Base-by-base conservation (phyloP, 352 stramenopile genomes). In the Phytophthora colocasiae region DNA sequence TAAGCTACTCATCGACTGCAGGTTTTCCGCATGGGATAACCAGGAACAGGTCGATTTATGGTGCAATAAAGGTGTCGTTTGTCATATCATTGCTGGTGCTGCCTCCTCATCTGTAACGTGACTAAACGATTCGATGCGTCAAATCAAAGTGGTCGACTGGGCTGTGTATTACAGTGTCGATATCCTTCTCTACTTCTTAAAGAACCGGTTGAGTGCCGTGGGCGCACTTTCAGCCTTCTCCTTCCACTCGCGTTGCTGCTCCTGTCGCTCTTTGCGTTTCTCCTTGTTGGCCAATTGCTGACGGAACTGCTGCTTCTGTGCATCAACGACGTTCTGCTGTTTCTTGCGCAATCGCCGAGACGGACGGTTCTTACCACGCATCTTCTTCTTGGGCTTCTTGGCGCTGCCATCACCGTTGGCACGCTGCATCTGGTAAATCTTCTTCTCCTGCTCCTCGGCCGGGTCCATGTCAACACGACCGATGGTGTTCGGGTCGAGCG, bases 251-350 rank as follows among this genome's bases (percentile, higher is more conserved):
- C 83, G 71, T 46, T 96, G 80, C 60, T 93, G 83, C 57, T 92
- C 76, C 67, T 83, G 59, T 11, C 81, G 75, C 56, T 92, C 84
- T 56, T 91, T 71, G 22, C 69, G 76, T 71, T 93, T 95, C 71
- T 88, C 73, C 64, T 95, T 85, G 63, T 75, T 83, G 39, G 89
- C 84, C 26, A 95, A 67, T 53, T 90, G 85, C 60, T 98, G 92
- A 31, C 85, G 84, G 67, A 96, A 89, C 70, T 97, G 97, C 19
- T 96, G 70, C 66, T 96, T 93, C 75, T 98, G 93, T 62, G 93
- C 75, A 70, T 99, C 96, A 17, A 99, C 83, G n/a, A 99, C 92
- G 78, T 99, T 99, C 71, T 97, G 93, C 66, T 99, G 90, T 70
- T 99, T 99, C 63, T 98, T 97, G 68, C 90, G 83, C 48, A 99